Evolutionary conservation across 192 early-diverging fungal genomes (phyloP).

Genomic region (Linnemannia elongata): DNA sequence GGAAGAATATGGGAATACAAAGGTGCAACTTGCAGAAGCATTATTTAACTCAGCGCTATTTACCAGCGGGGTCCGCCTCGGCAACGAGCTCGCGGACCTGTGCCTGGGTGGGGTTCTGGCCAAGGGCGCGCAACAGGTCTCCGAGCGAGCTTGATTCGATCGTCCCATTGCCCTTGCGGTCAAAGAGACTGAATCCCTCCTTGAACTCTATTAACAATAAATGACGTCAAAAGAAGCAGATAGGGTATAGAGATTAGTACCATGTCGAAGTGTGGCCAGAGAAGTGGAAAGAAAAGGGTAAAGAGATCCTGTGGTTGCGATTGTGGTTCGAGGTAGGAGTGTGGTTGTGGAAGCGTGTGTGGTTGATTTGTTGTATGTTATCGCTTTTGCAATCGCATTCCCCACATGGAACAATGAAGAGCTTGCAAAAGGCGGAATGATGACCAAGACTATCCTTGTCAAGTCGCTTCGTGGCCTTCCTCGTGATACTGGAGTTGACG

Average conservation of each 20-base stretch:
- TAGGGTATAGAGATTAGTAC: not conserved
- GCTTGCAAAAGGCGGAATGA: too few relatives aligned
- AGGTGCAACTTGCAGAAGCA: not conserved
- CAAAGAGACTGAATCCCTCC: conserved; percentile 85
- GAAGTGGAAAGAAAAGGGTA: not conserved
- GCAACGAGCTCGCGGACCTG: conserved; percentile 76
- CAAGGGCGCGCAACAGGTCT: conserved; percentile 81
- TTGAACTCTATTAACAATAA: conserved; percentile 70
- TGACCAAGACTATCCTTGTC: too few relatives aligned
- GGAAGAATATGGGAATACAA: not conserved
- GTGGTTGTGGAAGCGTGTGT: not conserved
- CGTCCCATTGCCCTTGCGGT: conserved; percentile 80
- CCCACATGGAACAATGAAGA: too few relatives aligned
- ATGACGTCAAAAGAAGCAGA: not conserved
- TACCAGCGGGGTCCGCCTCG: conserved; percentile 58
- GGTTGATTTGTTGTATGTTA: not conserved
- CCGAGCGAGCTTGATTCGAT: conserved; percentile 76
- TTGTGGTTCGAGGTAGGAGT: not conserved
- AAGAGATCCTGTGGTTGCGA: not conserved
- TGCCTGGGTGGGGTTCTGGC: conserved; percentile 84
- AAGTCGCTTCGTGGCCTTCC: not conserved
- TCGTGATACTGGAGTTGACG: not conserved
- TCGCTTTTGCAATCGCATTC: not conserved
- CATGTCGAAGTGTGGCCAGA: not conserved
- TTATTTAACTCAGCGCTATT: not conserved